Evolutionary conservation across 2,329 filamentous ascomycete genomes (phyloP), one percentile per base, ranked within the genome.

Genomic region (Emergomyces africanus): DNA sequence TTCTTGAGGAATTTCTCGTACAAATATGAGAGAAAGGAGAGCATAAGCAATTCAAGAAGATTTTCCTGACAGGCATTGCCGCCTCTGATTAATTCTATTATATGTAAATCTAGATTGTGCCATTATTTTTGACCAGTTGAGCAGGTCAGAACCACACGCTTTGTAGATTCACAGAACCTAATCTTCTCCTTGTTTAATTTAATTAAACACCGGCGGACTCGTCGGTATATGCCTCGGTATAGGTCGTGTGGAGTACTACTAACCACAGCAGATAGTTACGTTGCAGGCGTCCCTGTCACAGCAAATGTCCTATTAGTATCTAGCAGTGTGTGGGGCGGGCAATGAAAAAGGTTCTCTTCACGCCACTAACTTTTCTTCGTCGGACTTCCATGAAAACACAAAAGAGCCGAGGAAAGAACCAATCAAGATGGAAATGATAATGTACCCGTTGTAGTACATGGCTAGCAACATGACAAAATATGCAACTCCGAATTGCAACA

Each of bases 371-470:
- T 64, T 65, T 30, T 61, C 59, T 18, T 60, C 62, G 28, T 60
- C 39, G 15, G 65, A 61, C 59, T 88, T 86, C 86, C 87, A 91
- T 35, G 84, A 81, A 69, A 89, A 92, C 61, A 88, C 68, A 63
- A 90, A 89, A 14, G 81, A 78, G 18, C 89, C 89, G 5, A 91
- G 59, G 63, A 83, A 89, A 0, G 86, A 83, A 1, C 89, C 89
- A 59, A 92, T 81, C 62, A 92, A 82, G 70, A 94, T 89, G 65
- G 84, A 89, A 61, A 92, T 85, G 70, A 94, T 88, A 63, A 94
- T 80, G 72, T 89, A 94, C 10, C 85, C 81, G 60, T 85, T 84
- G 71, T 79, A 85, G 63, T 83, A 84, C 82, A 85, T 85, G 23
- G 81, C 79, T 30, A 85, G 68, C 58, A 79, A 73, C 89, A 94